Conservation (phyloP, 352 stramenopile genomes). For the Globisporangium yorkense region DNA sequence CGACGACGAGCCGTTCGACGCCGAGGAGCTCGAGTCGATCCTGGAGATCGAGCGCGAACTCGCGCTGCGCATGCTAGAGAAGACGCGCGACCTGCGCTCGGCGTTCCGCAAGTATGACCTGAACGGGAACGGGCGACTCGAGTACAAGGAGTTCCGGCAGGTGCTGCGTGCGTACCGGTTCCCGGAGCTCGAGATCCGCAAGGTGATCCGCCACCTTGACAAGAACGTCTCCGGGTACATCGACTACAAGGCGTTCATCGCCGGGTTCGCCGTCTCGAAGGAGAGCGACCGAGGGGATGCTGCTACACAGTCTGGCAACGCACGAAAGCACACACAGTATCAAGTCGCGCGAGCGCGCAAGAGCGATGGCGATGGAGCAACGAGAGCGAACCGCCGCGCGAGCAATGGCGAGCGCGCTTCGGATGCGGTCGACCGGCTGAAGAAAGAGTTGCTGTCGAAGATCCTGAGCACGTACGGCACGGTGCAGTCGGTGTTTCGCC, state of each 20-base stretch:
- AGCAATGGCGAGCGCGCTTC: background rate
- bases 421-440: constrained; percentile 27
- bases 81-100: constrained; percentile 45
- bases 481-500: constrained; percentile 43
- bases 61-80: constrained; percentile 40
- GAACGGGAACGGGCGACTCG: constrained; percentile 56
- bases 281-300: constrained; percentile 14
- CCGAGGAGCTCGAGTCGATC: constrained; percentile 48
- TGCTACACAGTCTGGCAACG: constrained; percentile 1
- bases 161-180: constrained; percentile 60
- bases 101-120: constrained; percentile 66
- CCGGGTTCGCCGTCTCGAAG: constrained; percentile 28
- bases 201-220: constrained; percentile 68
- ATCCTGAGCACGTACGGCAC: constrained; percentile 37
- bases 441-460: constrained; percentile 36
- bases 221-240: constrained; percentile 61
- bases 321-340: constrained; percentile 16
- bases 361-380: background rate
- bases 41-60: constrained; percentile 64
- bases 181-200: constrained; percentile 56
- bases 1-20: constrained; percentile 28
- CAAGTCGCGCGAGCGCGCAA: constrained; percentile 10
- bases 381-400: constrained; percentile 10
- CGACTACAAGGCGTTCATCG: constrained; percentile 67
- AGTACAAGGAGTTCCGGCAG: constrained; percentile 66